A percentile compares a stretch with the other conserved stretches of the same genome.
Conservation (phyloP, 225 moss, liverwort and hornwort genomes). For the Lunularia cruciata region DNA sequence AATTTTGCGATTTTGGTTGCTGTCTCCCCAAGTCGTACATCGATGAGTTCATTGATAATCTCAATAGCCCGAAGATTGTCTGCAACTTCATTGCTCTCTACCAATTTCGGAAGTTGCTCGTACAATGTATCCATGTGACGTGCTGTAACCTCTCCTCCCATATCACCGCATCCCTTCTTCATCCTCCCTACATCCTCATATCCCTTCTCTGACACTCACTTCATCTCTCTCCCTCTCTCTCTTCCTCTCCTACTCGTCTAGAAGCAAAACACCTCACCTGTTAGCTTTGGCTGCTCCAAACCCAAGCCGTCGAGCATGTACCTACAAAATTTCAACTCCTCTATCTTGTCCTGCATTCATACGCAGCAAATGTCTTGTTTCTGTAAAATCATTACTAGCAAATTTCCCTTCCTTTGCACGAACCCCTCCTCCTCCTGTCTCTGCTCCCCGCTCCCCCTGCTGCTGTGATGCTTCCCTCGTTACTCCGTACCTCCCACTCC, state of each 20-base stretch:
- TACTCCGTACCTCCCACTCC: background rate
- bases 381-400: background rate
- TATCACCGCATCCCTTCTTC: conserved; percentile 44
- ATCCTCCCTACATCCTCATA: background rate
- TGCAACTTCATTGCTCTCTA: conserved; percentile 64
- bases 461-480: background rate
- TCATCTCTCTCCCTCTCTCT: background rate
- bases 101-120: conserved; percentile 66
- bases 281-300: background rate
- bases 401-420: background rate
- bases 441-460: background rate
- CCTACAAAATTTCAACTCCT: background rate
- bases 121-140: conserved; percentile 91
- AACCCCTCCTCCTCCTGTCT: background rate
- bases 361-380: background rate
- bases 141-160: conserved; percentile 80
- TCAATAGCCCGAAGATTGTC: conserved; percentile 87
- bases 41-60: conserved; percentile 84
- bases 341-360: background rate
- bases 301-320: background rate
- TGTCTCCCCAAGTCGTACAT: conserved; percentile 92
- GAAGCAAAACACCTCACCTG: background rate
- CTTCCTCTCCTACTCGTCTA: background rate
- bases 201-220: background rate
- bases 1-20: conserved; percentile 93